A percentile compares a stretch with the other conserved stretches of the same genome.
phyloP scores from a whole-genome alignment of 106 monocot species.

The Dactylorhiza incarnata region DNA sequence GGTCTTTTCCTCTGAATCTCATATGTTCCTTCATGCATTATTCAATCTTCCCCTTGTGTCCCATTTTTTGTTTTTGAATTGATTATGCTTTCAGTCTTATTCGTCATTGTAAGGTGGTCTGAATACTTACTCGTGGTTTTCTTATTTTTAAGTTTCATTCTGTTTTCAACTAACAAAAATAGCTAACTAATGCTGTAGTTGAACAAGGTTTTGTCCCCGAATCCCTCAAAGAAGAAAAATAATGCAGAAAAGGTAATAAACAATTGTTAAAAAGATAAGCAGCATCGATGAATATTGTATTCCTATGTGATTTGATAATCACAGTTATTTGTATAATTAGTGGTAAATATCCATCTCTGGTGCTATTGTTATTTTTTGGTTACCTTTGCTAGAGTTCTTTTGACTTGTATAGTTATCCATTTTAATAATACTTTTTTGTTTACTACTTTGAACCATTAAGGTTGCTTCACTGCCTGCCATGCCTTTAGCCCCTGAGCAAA shows the following conservation, averaged over 20 bases:
- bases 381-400: too few species aligned
- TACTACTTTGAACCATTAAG: slow-evolving; percentile 1
- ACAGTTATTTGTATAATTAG: not conserved
- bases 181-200: not conserved
- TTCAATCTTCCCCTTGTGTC: not conserved
- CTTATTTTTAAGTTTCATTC: not conserved
- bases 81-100: slow-evolving; percentile 1
- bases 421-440: not conserved
- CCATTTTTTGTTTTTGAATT: not conserved
- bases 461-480: slow-evolving; percentile 7
- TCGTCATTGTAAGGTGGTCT: not conserved
- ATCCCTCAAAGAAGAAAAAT: not conserved
- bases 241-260: not conserved
- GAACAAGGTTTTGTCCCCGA: not conserved
- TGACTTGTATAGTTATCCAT: not conserved
- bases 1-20: not conserved
- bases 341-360: not conserved
- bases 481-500: slow-evolving; percentile 8
- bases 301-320: not conserved
- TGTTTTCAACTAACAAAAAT: not conserved
- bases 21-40: not conserved
- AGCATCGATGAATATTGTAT: not conserved
- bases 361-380: not conserved
- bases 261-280: not conserved
- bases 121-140: not conserved